Percentiles rank a stretch among this genome's conserved stretches.
Evolutionary conservation across 768 basidiomycete species (phyloP).

Genomic region (Tylopilus felleus): DNA sequence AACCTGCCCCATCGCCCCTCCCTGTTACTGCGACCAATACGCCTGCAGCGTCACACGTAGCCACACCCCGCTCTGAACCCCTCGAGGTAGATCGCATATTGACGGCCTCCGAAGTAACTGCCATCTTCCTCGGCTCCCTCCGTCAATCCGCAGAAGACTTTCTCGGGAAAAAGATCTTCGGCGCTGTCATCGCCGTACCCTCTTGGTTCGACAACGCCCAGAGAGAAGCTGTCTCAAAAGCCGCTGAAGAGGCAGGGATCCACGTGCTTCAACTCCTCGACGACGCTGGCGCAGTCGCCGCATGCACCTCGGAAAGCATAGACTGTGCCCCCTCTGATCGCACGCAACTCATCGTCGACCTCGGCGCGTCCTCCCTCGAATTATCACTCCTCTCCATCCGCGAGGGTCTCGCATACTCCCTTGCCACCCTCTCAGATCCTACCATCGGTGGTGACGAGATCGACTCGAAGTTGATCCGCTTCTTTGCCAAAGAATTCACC

Average conservation of each 20-base stretch:
- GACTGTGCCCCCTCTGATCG: slow-evolving; percentile 53
- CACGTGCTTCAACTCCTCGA: slow-evolving; percentile 84
- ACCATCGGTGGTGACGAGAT: slow-evolving; percentile 66
- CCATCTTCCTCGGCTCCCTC: slow-evolving; percentile 82
- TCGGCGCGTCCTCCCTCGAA: slow-evolving; percentile 71
- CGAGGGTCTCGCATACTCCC: slow-evolving; percentile 65
- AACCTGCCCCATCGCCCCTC: slow-evolving; percentile 70
- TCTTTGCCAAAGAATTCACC: slow-evolving; percentile 93
- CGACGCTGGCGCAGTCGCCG: slow-evolving; percentile 72
- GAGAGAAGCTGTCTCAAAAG: slow-evolving; percentile 64
- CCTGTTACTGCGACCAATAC: slow-evolving; percentile 54
- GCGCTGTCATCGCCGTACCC: slow-evolving; percentile 84
- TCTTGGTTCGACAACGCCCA: slow-evolving; percentile 69
- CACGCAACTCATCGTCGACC: slow-evolving; percentile 77
- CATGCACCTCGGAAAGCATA: slow-evolving; percentile 48
- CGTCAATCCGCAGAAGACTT: slow-evolving; percentile 88
- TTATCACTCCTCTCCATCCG: slow-evolving; percentile 71
- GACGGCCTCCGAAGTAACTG: slow-evolving; percentile 78
- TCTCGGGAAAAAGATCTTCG: slow-evolving; percentile 72
- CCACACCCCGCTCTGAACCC: slow-evolving; percentile 76
- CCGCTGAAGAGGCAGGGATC: slow-evolving; percentile 78
- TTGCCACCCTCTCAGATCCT: slow-evolving; percentile 48
- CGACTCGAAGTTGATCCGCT: slow-evolving; percentile 80
- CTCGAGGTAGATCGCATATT: slow-evolving; percentile 63
- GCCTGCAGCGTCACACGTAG: slow-evolving; percentile 61